Evolutionary conservation across 2,329 filamentous ascomycete species (phyloP), one percentile per base, ranked within the genome.

Genomic region (Aspergillus tubingensis): DNA sequence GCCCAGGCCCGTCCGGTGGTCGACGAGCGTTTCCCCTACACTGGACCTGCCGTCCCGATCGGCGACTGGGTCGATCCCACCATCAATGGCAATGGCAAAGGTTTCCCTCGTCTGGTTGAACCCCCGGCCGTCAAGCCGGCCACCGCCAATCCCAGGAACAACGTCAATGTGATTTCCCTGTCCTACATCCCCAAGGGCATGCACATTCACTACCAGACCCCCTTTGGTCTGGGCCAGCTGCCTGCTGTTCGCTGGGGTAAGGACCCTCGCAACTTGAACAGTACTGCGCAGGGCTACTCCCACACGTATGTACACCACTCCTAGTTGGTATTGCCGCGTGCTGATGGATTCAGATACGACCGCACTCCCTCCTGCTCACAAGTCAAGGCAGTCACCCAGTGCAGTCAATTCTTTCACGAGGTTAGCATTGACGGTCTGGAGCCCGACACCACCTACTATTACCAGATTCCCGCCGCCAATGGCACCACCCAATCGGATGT

Each of bases 171-270:
- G 39, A 81, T 84, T 58, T 77, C 78, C 4, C 63, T 82, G 59
- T 74, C 81, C 1, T 84, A 82, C 61, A 61, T 82, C 2, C 81
- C 81, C 1, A 68, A 74, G 53, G 82, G 82, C 36, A 79, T 84
- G 67, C 82, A 82, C 66, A 77, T 84, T 58, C 82, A 84, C 70
- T 84, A 78, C 67, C 82, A 84, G 71, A 84, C 82, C 0, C 81
- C 82, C 0, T 84, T 83, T 63, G 82, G 82, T 6, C 69, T 84
- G n/a, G 80, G 78, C 13, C 68, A 65, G n/a, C 63, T 70, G 4
- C 82, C 82, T 0, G 69, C 74, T 1, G 72, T 84, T 3, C 69
- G 73, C 17, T 84, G 80, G 78, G 82, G 82, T 10, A 72, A 66
- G 32, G 61, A 63, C 57, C 67, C 73, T 1, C 44, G 66, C 10